Conservation (phyloP, 305 asterid genomes). For the Monarda citriodora region DNA sequence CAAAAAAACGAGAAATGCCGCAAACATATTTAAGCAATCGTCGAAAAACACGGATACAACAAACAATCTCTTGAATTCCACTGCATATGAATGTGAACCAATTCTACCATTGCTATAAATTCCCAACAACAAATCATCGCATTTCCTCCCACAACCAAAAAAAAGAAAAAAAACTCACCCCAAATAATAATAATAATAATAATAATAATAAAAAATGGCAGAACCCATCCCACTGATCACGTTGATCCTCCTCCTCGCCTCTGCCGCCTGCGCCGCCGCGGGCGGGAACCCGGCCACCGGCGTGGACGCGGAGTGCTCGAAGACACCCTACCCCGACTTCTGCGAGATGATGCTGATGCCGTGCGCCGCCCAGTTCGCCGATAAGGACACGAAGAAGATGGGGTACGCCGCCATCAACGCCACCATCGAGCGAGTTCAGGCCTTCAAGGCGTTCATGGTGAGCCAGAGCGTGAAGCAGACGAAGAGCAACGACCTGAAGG, state of each 20-base stretch:
- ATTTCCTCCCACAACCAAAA: not conserved
- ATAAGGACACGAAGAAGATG: not conserved
- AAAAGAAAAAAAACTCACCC: not conserved
- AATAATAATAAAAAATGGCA: not conserved
- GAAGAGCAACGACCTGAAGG: not conserved
- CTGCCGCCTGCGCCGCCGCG: not conserved
- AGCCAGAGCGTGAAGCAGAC: not conserved
- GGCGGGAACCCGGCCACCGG: not conserved
- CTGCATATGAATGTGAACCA: not conserved
- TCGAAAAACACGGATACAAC: not conserved
- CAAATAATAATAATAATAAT: not conserved
- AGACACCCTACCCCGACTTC: not conserved
- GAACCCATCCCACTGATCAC: not conserved
- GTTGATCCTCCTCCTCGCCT: not conserved
- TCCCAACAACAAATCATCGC: too few species aligned
- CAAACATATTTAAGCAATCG: not conserved
- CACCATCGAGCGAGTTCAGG: not conserved
- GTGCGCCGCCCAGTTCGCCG: not conserved
- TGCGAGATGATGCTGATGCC: slow-evolving; percentile 2
- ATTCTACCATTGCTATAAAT: not conserved
- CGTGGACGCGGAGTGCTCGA: not conserved
- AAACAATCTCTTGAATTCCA: not conserved
- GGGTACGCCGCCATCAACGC: not conserved
- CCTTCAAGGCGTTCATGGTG: not conserved
- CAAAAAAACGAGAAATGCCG: not conserved